These are phyloP conservation scores for Yarrowia deformans DNA, from an alignment of 805 yeast species.

Conservation along the genomic window DNA sequence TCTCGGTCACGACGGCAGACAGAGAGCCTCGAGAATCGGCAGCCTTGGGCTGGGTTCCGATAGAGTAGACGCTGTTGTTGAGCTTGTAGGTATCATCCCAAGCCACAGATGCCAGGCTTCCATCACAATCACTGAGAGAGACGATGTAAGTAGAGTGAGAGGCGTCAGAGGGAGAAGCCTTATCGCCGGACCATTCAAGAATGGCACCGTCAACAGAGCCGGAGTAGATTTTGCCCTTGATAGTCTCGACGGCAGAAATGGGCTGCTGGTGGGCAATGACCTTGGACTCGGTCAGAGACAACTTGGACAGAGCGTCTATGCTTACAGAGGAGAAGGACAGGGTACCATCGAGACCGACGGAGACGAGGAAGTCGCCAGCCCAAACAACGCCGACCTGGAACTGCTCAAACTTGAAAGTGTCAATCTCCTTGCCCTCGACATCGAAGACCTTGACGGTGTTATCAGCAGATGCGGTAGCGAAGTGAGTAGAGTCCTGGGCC, in stretches of 20 bases:
- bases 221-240: conserved; percentile 53
- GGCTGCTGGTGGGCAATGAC: conserved; percentile 82
- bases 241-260: conserved; percentile 63
- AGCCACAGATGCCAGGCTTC: conserved; percentile 63
- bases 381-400: conserved; percentile 85
- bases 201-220: conserved; percentile 88
- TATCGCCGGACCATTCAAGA: conserved; percentile 58
- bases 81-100: conserved; percentile 85
- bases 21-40: conserved; percentile 52
- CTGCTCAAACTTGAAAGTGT: conserved; percentile 18
- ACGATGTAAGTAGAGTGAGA: conserved; percentile 73
- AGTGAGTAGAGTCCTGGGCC: conserved; percentile 61
- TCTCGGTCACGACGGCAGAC: conserved; percentile 57
- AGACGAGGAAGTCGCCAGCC: conserved; percentile 64
- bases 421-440: conserved; percentile 48
- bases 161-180: conserved; percentile 44
- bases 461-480: conserved; percentile 88
- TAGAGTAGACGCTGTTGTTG: conserved; percentile 48
- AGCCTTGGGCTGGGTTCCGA: conserved; percentile 60
- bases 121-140: conserved; percentile 44
- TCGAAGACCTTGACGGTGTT: conserved; percentile 72
- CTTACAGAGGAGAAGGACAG: conserved; percentile 63
- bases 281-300: conserved; percentile 43
- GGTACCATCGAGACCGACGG: conserved; percentile 76
- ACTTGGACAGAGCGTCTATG: conserved; percentile 36